phyloP scores from a whole-genome alignment of 805 yeast genomes.

The Schwanniomyces vanrijiae region DNA sequence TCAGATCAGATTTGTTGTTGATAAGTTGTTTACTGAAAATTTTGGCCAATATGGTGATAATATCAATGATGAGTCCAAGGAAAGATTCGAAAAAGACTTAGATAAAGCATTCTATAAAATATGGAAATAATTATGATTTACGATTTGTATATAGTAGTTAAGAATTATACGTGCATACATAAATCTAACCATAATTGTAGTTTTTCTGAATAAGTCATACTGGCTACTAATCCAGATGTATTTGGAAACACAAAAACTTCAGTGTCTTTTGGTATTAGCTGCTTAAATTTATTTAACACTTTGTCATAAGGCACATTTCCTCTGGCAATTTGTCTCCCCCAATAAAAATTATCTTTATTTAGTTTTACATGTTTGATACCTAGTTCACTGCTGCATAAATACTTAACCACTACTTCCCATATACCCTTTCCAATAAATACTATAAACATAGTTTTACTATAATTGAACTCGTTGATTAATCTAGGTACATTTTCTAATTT shows the following conservation, averaged over 20 bases:
- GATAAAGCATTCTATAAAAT: conserved; percentile 28
- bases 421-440: conserved; percentile 75
- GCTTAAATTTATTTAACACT: conserved; percentile 16
- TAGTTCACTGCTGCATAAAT: conserved; percentile 17
- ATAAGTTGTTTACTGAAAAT: conserved; percentile 32
- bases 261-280: conserved; percentile 14
- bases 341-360: conserved; percentile 38
- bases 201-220: conserved; percentile 45
- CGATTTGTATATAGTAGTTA: conserved; percentile 2
- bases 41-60: conserved; percentile 39
- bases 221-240: conserved; percentile 69
- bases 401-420: conserved; percentile 59
- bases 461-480: conserved; percentile 45
- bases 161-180: conserved; percentile 16
- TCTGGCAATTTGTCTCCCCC: conserved; percentile 46
- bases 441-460: conserved; percentile 39
- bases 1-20: conserved; percentile 35
- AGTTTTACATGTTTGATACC: conserved; percentile 25
- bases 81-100: conserved; percentile 27
- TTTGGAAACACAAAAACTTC: conserved; percentile 62
- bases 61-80: conserved; percentile 22
- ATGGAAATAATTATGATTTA: conserved; percentile 25
- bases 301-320: conserved; percentile 19
- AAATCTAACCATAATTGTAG: conserved; percentile 49
- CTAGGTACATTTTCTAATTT: conserved; percentile 55